These are phyloP conservation scores for Sclerotinia minor DNA, from an alignment of 2,329 filamentous ascomycete species.

Conservation along the genomic window DNA sequence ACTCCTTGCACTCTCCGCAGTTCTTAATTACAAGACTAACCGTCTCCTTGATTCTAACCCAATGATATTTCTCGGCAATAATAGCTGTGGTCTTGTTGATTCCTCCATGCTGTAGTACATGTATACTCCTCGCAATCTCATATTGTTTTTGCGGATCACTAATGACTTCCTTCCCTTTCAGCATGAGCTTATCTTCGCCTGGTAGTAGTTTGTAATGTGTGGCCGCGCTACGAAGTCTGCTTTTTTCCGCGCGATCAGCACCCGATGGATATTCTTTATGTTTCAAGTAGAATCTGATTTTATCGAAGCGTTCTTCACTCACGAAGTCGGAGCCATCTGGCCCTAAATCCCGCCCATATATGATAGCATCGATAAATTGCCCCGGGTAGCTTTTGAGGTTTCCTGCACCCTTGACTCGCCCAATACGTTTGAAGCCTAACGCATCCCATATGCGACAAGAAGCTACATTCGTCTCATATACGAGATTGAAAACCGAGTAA, in stretches of 20 bases:
- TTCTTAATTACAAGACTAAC: conserved; percentile 93
- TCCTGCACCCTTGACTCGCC: conserved; percentile 59
- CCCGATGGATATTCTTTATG: conserved; percentile 90
- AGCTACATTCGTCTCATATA: conserved; percentile 73
- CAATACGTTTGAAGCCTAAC: conserved; percentile 71
- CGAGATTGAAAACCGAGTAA: conserved; percentile 73
- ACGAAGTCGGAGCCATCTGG: conserved; percentile 76
- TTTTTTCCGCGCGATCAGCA: conserved; percentile 93
- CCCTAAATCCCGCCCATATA: conserved; percentile 58
- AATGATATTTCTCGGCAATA: conserved; percentile 93
- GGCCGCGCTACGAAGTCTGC: conserved; percentile 85
- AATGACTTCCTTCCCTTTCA: conserved; percentile 97
- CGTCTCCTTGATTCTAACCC: conserved; percentile 97
- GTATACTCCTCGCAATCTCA: conserved; percentile 78
- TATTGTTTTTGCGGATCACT: conserved; percentile 87
- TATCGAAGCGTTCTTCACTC: conserved; percentile 96
- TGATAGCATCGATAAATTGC: conserved; percentile 58
- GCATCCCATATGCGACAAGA: conserved; percentile 74
- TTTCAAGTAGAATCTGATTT: conserved; percentile 96
- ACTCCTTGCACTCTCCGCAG: conserved; percentile 85
- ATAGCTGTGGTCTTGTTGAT: conserved; percentile 98
- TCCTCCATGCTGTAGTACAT: conserved; percentile 76
- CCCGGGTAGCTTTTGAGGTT: conserved; percentile 53
- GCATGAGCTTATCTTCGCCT: conserved; percentile 73
- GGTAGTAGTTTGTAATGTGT: conserved; percentile 85